Evolutionary conservation across 2,329 filamentous ascomycete genomes (phyloP).

Genomic region (Knufia fluminis): DNA sequence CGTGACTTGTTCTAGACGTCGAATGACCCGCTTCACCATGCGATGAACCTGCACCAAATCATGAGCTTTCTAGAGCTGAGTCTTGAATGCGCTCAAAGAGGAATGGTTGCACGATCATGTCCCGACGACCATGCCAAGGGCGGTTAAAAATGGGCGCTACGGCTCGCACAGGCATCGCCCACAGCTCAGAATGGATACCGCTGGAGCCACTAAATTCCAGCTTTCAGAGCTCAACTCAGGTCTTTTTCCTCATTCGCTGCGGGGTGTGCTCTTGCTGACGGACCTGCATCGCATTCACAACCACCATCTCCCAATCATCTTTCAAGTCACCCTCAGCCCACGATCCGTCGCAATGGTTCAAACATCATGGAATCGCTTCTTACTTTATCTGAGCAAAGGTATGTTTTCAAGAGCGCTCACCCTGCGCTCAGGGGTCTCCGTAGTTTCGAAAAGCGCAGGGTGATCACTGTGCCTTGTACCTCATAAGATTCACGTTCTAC

Average conservation of each 20-base stretch:
- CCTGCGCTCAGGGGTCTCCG: slow-evolving; percentile 15
- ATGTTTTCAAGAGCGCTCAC: background rate
- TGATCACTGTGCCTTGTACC: slow-evolving; percentile 10
- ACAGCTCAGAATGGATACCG: background rate
- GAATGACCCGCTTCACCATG: background rate
- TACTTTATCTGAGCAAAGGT: slow-evolving; percentile 6
- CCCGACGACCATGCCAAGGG: slow-evolving; percentile 8
- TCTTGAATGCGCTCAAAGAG: background rate
- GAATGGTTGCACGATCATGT: background rate
- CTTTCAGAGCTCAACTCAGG: background rate
- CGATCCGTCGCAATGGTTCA: background rate
- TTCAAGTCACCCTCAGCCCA: background rate
- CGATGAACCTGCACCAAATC: background rate
- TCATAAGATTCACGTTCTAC: slow-evolving; percentile 15
- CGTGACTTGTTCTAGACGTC: background rate
- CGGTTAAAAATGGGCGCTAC: slow-evolving; percentile 2
- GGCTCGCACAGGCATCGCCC: background rate
- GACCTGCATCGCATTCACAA: slow-evolving; percentile 7
- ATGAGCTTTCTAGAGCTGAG: background rate
- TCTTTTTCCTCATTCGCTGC: slow-evolving; percentile 8
- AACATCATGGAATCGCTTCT: slow-evolving; percentile 6
- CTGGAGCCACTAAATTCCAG: slow-evolving; percentile 1
- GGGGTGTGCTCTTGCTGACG: background rate
- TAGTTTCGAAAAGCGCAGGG: slow-evolving; percentile 17
- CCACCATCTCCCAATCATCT: slow-evolving; percentile 6